Evolutionary conservation across 805 yeast genomes (phyloP).

Genomic region (Babjeviella inositovora): DNA sequence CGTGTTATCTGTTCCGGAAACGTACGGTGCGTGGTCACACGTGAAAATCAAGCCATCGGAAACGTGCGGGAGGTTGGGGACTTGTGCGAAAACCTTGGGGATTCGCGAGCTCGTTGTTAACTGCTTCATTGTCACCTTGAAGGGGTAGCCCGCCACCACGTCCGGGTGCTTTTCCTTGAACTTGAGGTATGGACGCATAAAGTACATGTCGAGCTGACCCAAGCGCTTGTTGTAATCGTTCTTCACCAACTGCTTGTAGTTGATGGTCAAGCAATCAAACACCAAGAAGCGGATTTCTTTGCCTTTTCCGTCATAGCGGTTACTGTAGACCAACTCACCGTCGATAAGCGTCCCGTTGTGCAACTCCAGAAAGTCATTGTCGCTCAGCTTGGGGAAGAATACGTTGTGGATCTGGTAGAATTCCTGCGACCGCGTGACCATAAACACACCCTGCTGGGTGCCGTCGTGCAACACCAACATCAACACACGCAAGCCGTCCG

Average conservation of each 20-base stretch:
- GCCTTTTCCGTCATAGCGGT: conserved; percentile 30
- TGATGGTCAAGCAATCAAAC: conserved; percentile 82
- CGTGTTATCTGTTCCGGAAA: conserved; percentile 76
- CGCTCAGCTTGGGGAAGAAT: conserved; percentile 58
- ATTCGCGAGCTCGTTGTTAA: conserved; percentile 79
- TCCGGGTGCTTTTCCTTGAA: conserved; percentile 59
- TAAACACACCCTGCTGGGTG: conserved; percentile 75
- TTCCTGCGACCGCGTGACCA: conserved; percentile 81
- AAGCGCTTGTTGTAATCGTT: conserved; percentile 68
- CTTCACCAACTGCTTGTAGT: conserved; percentile 54
- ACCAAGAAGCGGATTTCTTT: conserved; percentile 68
- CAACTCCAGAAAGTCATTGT: conserved; percentile 30
- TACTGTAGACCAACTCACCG: conserved; percentile 81
- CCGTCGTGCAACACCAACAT: conserved; percentile 52
- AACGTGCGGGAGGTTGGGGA: conserved; percentile 66
- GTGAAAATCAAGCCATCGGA: conserved; percentile 93
- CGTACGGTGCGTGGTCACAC: conserved; percentile 76
- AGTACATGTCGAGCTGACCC: conserved; percentile 70
- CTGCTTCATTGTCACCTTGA: conserved; percentile 71
- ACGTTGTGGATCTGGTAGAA: conserved; percentile 69
- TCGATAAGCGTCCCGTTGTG: conserved; percentile 86
- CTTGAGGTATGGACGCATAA: conserved; percentile 69
- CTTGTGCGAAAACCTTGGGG: conserved; percentile 53
- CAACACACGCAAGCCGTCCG: conserved; percentile 83
- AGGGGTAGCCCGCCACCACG: conserved; percentile 63